A percentile compares a stretch with the other conserved stretches of the same genome.
Evolutionary conservation across 1,284 basidiomycete genomes (phyloP).

Genomic region (Heterobasidion occidentale): DNA sequence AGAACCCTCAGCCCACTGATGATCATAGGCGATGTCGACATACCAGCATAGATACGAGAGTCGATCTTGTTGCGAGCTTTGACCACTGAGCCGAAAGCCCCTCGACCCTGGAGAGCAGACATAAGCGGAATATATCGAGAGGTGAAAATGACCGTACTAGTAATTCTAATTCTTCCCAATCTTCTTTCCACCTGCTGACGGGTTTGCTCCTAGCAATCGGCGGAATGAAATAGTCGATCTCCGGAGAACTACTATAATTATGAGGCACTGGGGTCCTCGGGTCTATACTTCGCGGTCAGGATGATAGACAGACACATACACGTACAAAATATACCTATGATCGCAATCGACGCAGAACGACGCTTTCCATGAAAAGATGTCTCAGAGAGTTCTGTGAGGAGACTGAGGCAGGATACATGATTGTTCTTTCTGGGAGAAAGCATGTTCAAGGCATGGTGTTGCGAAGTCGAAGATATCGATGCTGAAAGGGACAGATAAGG

Average conservation of each 20-base stretch:
- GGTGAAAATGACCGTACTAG: conserved; percentile 18
- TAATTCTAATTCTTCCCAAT: conserved; percentile 77
- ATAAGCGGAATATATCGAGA: background rate
- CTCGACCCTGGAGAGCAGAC: conserved; percentile 60
- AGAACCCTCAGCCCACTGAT: background rate
- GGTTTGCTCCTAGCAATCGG: conserved; percentile 33
- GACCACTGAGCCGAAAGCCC: conserved; percentile 90
- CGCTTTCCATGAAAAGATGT: conserved; percentile 13
- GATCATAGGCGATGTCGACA: conserved; percentile 8
- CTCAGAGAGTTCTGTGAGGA: conserved; percentile 29
- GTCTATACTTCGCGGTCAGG: conserved; percentile 17
- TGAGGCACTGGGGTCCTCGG: conserved; percentile 39
- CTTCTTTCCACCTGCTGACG: conserved; percentile 73
- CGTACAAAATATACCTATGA: conserved; percentile 18
- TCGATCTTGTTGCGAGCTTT: conserved; percentile 88
- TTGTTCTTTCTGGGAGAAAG: conserved; percentile 50
- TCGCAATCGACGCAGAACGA: conserved; percentile 25
- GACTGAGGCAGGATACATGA: conserved; percentile 35
- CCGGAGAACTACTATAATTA: conserved; percentile 44
- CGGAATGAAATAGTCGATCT: conserved; percentile 50
- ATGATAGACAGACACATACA: background rate
- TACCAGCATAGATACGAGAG: conserved; percentile 64
- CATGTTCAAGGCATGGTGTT: conserved; percentile 48
- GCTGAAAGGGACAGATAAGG: conserved; percentile 29
- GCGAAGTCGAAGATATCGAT: conserved; percentile 39